Conservation (phyloP, 768 basidiomycete species). For the Termitomyces sp. region DNA sequence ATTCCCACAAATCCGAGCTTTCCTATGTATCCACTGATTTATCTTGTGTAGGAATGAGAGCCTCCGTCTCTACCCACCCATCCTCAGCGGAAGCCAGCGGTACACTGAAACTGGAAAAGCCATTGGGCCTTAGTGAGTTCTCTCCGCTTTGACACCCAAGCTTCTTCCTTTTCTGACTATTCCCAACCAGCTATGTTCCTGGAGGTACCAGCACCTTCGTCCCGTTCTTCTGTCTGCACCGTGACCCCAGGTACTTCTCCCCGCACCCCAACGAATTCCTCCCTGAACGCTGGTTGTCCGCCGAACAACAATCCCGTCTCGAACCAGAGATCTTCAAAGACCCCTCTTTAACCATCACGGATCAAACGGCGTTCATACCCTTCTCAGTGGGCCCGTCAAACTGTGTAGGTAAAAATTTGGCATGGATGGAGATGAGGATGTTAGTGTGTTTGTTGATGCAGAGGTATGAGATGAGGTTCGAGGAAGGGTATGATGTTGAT, state of each 20-base stretch:
- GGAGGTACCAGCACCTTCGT: slow-evolving; percentile 42
- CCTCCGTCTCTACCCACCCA: slow-evolving; percentile 46
- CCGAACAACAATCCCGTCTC: slow-evolving; percentile 18
- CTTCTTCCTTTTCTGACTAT: neutral
- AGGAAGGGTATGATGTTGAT: slow-evolving; percentile 26
- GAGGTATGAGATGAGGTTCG: slow-evolving; percentile 35
- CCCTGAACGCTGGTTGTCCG: slow-evolving; percentile 36
- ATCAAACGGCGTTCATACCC: slow-evolving; percentile 34
- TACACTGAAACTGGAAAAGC: slow-evolving; percentile 32
- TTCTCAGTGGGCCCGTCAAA: slow-evolving; percentile 40
- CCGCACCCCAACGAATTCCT: slow-evolving; percentile 41
- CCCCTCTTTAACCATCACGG: slow-evolving; percentile 21
- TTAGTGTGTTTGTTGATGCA: slow-evolving; percentile 33
- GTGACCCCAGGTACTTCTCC: slow-evolving; percentile 44
- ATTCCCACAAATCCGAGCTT: slow-evolving; percentile 5
- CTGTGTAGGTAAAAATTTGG: slow-evolving; percentile 42
- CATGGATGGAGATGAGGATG: slow-evolving; percentile 38
- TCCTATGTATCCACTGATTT: neutral
- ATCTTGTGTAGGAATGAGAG: slow-evolving; percentile 41
- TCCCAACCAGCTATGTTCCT: slow-evolving; percentile 36
- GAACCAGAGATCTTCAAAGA: slow-evolving; percentile 33
- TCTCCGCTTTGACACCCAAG: neutral
- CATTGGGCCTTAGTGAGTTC: slow-evolving; percentile 39
- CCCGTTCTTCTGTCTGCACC: slow-evolving; percentile 41
- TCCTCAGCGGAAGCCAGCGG: slow-evolving; percentile 47